Evolutionary conservation across 495 filamentous ascomycete species (phyloP), one percentile per base, ranked within the genome.

Genomic region (Chlorociboria aeruginascens): DNA sequence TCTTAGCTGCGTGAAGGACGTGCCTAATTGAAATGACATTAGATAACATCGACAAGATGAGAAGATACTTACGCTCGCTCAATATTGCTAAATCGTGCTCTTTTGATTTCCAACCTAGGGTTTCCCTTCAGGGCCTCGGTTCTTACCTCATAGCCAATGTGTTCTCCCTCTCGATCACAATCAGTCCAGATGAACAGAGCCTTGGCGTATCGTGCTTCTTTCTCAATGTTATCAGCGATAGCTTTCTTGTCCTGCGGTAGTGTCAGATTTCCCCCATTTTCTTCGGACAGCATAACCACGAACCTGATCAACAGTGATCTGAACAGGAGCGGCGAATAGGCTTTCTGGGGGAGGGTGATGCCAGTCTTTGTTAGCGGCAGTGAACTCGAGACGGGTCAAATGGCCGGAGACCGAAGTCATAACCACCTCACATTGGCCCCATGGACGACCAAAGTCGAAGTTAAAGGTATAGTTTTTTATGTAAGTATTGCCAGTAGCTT

Each of bases 121-220:
- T 96, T 97, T 17, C 78, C 81, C 57, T 76, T 74, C 45, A 69
- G 69, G 13, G 93, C 92, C 32, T 88, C 80, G 48, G 84, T 76
- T 33, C 87, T 79, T 43, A 98, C 88, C 59, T 97, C 93, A n/a
- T 83, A 69, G 1, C 92, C 92, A 51, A 98, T 98, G 57, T 96
- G 82, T 64, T 98, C 92, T 12, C 92, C 92, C 71, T 98, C 92
- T 42, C 89, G 80, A 71, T 98, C 92, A 66, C 92, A 97, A 72
- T 98, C 92, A 0, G 92, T 98, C 92, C 92, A 98, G 56, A 98
- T 95, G 63, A 88, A 92, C 11, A 98, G 71, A 14, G 77, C 78
- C 54, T 70, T 73, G 45, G 77, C 68, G 55, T 74, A 71, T 38
- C 74, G 74, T 10, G 93, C 92, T 62, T 92, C 79, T 6, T 69